Evolutionary conservation across 352 stramenopile species (phyloP).

Genomic region (Pilasporangium apinafurcum): DNA sequence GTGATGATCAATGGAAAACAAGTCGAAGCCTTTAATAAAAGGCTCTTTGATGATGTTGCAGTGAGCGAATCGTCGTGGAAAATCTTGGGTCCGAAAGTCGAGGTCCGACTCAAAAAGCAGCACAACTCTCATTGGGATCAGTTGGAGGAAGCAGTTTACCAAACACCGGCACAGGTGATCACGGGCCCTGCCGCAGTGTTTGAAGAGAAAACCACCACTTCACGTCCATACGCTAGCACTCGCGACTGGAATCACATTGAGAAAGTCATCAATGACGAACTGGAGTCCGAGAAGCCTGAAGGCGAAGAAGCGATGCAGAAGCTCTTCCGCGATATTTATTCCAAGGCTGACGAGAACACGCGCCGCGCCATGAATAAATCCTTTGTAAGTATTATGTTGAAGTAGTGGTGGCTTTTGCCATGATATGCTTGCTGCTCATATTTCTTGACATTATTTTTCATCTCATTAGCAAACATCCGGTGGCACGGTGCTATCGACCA

Average conservation of each 20-base stretch:
- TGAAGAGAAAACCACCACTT: conserved; percentile 38
- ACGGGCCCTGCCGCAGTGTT: conserved; percentile 53
- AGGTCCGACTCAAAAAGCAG: conserved; percentile 81
- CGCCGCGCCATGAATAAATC: conserved; percentile 92
- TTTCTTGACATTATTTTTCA: not conserved
- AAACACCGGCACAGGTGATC: conserved; percentile 33
- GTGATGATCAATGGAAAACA: conserved; percentile 42
- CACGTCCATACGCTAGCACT: conserved; percentile 73
- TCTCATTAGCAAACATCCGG: conserved; percentile 89
- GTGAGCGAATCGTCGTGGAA: conserved; percentile 46
- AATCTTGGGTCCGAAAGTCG: conserved; percentile 66
- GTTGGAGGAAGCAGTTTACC: conserved; percentile 50
- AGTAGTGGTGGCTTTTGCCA: not conserved
- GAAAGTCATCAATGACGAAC: conserved; percentile 66
- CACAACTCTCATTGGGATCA: conserved; percentile 62
- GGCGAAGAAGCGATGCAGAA: conserved; percentile 90
- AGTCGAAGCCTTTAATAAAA: conserved; percentile 54
- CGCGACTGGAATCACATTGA: conserved; percentile 89
- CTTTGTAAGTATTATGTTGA: conserved; percentile 55
- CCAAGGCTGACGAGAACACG: conserved; percentile 88
- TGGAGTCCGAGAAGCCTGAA: conserved; percentile 86
- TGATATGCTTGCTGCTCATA: not conserved
- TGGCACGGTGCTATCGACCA: conserved; percentile 89
- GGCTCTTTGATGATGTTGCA: conserved; percentile 71
- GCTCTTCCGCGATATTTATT: conserved; percentile 91